Evolutionary conservation across 2,329 filamentous ascomycete species (phyloP).

Genomic region (Mycosphaerella sp.): DNA sequence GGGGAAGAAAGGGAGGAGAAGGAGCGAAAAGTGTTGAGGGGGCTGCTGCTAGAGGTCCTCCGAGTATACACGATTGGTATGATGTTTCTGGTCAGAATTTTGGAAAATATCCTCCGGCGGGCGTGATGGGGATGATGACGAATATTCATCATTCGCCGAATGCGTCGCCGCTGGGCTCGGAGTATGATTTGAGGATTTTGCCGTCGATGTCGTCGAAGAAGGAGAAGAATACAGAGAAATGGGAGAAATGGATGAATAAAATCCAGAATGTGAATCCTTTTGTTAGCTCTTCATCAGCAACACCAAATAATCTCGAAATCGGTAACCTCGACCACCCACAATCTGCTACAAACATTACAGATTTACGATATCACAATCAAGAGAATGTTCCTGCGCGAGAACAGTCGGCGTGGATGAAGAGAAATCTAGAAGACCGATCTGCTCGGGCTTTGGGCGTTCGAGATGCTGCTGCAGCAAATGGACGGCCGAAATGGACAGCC

Average conservation of each 20-base stretch:
- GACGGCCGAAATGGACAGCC: neutral
- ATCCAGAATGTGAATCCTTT: neutral
- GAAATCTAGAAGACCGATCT: neutral
- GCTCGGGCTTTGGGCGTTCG: neutral
- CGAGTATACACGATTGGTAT: conserved; percentile 1
- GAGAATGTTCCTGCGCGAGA: conserved; percentile 7
- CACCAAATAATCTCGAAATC: conserved; percentile 10
- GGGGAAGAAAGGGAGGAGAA: no score
- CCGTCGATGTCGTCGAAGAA: neutral
- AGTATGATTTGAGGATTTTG: neutral
- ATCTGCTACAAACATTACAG: conserved; percentile 3
- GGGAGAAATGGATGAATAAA: neutral
- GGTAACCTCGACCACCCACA: conserved; percentile 2
- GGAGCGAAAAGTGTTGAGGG: neutral
- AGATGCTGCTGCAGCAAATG: neutral
- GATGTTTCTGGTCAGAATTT: conserved; percentile 3
- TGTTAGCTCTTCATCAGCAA: neutral
- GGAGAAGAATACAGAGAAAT: neutral
- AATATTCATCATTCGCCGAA: conserved; percentile 9
- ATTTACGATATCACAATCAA: neutral
- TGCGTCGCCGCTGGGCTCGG: conserved; percentile 3
- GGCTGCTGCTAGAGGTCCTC: neutral
- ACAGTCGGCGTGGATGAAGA: neutral
- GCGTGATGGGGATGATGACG: conserved; percentile 6
- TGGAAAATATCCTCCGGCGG: neutral